Percentiles rank a stretch among this genome's conserved stretches.
phyloP scores from a whole-genome alignment of 139 green algal genomes.

The Picochlorum sp. region DNA sequence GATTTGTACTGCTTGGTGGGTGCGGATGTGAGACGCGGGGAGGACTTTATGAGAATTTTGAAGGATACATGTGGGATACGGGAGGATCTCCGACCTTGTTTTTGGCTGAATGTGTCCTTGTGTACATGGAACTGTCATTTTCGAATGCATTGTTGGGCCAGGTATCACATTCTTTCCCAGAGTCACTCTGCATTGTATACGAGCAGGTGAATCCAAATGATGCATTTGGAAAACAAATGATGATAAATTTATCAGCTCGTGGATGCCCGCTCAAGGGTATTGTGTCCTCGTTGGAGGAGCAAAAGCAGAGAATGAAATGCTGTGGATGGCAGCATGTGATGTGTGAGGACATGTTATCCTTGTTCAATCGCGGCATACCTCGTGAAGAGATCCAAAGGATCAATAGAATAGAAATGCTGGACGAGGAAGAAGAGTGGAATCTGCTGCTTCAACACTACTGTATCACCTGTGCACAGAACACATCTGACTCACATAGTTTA shows the following conservation, averaged over 20 bases:
- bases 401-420: conserved; percentile 60
- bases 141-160: conserved; percentile 33
- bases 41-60: conserved; percentile 33
- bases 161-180: conserved; percentile 33
- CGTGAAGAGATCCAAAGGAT: conserved; percentile 34
- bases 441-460: conserved; percentile 90
- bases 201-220: conserved; percentile 78
- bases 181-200: conserved; percentile 57
- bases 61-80: conserved; percentile 38
- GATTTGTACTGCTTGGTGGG: conserved; percentile 51
- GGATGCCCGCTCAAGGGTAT: conserved; percentile 76
- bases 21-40: conserved; percentile 54
- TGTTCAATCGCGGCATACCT: conserved; percentile 59
- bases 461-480: conserved; percentile 46
- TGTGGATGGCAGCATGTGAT: conserved; percentile 49
- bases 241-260: conserved; percentile 67
- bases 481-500: background rate
- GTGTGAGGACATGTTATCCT: conserved; percentile 53
- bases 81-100: conserved; percentile 52
- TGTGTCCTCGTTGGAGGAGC: conserved; percentile 37
- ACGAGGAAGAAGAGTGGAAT: conserved; percentile 96
- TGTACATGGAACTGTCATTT: conserved; percentile 62
- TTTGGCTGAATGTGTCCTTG: conserved; percentile 79
- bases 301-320: conserved; percentile 39
- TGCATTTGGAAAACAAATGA: conserved; percentile 82